Base-by-base conservation (phyloP, 352 stramenopile genomes). In the Aphanomyces cochlioides region DNA sequence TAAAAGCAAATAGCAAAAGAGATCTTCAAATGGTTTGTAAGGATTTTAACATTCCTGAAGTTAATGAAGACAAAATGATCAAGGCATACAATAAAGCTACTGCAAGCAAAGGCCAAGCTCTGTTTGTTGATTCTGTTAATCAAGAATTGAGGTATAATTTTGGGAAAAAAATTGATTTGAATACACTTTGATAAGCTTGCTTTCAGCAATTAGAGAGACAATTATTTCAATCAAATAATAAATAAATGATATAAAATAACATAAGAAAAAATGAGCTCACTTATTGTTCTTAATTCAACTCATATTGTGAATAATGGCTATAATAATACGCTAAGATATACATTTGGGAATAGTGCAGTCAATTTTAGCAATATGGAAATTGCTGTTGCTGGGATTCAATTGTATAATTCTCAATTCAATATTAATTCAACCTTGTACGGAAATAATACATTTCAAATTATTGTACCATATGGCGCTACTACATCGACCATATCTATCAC, bases 1-100 rank as follows among this genome's bases (percentile, higher is more conserved):
- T 79, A 45, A 79, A 76, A 47, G 75, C 69, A 21, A 79, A 79
- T 41, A 72, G 45, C 21, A 79, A 73, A 38, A 59, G 73, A 60
- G 75, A 79, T 78, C 48, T 79, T 47, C 40, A 70, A 41, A 74
- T 79, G 69, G 50, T 78, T 67, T 39, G 76, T 10, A 53, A 12
- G 34, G 75, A 79, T 63, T 79, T 73, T 40, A 79, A 72, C 39
- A 57, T 79, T 43, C 59, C 58, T 39, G 72, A 59, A 13, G 65
- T 72, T 45, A 58, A 37, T 54, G 66, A 73, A 45, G 34, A 61
- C 3, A 54, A 63, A 8, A 68, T 79, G 3, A 50, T 70, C 47
- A 28, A 58, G 54, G 73, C 73, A 7, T 79, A 79, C 45, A 72
- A 71, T 13, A 37, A 75, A 67, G 74, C 74, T 15, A 79, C 74